Conservation (phyloP, 2,329 filamentous ascomycete genomes). For the Phoma sp. region DNA sequence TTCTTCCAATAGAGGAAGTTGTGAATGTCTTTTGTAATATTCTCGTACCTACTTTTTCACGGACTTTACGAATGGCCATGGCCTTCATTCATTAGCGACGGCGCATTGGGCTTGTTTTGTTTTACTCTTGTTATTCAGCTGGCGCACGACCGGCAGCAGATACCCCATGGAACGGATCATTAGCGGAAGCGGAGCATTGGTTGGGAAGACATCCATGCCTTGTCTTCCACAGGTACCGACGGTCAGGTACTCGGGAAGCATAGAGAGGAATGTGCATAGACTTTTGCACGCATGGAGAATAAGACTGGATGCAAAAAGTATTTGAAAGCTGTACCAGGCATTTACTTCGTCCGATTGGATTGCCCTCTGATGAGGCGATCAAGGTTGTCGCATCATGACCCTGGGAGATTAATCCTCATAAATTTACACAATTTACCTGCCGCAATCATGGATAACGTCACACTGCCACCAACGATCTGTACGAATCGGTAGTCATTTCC, state of each 20-base stretch:
- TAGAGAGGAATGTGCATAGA: neutral
- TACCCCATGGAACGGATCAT: conserved; percentile 25
- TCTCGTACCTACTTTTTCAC: conserved; percentile 28
- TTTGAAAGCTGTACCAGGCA: neutral
- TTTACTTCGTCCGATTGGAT: conserved; percentile 6
- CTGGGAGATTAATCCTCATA: conserved; percentile 22
- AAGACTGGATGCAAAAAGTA: conserved; percentile 3
- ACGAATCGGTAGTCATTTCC: conserved; percentile 14
- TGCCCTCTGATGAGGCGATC: neutral
- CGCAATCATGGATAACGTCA: conserved; percentile 10
- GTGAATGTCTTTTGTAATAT: conserved; percentile 17
- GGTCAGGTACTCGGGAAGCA: neutral
- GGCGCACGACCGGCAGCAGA: conserved; percentile 20
- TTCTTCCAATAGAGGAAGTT: conserved; percentile 36
- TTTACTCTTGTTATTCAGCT: conserved; percentile 7
- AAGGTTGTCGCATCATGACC: conserved; percentile 18
- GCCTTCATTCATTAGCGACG: conserved; percentile 45
- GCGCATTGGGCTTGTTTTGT: conserved; percentile 33
- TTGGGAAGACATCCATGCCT: conserved; percentile 4
- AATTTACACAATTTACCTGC: conserved; percentile 33
- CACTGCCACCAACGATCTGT: conserved; percentile 19
- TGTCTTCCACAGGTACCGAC: conserved; percentile 2
- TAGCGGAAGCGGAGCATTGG: conserved; percentile 15
- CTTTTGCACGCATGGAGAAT: neutral
- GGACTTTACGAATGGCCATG: conserved; percentile 26